Conservation (phyloP, 805 yeast genomes). For the Candida orba region DNA sequence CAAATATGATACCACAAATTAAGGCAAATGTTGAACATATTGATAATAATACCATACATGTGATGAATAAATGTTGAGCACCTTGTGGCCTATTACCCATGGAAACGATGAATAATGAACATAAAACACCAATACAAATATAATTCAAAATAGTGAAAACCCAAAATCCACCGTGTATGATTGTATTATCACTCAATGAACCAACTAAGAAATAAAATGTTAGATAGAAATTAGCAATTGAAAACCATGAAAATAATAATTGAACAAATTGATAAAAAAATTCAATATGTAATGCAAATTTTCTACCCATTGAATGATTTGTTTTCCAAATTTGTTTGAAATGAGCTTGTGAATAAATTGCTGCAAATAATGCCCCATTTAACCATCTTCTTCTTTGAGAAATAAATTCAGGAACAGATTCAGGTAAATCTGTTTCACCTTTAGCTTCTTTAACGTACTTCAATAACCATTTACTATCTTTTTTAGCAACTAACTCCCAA, state of each 20-base stretch:
- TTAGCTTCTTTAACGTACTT: constrained; percentile 88
- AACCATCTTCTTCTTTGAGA: constrained; percentile 98
- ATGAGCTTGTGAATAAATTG: constrained; percentile 79
- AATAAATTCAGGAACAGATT: constrained; percentile 86
- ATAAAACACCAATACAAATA: constrained; percentile 70
- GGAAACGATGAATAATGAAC: constrained; percentile 85
- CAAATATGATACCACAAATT: constrained; percentile 76
- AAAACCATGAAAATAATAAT: constrained; percentile 82
- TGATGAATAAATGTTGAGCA: constrained; percentile 68
- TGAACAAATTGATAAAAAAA: constrained; percentile 81
- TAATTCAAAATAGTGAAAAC: constrained; percentile 83
- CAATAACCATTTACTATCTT: constrained; percentile 76
- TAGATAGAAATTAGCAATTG: constrained; percentile 84
- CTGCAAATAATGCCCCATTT: constrained; percentile 97
- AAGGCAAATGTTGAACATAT: constrained; percentile 78
- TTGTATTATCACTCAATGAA: constrained; percentile 47
- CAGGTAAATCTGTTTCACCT: constrained; percentile 97
- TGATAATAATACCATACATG: constrained; percentile 64
- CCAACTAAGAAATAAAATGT: constrained; percentile 93
- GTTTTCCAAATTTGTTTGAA: constrained; percentile 86
- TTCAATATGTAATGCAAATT: constrained; percentile 76
- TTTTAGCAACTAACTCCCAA: constrained; percentile 92
- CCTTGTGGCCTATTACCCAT: constrained; percentile 99
- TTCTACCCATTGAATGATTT: constrained; percentile 75
- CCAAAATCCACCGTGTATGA: constrained; percentile 74